Percentiles rank a stretch among this genome's conserved stretches.
Conservation (phyloP, 2,329 filamentous ascomycete species). For the Teratosphaeria zuluensis region DNA sequence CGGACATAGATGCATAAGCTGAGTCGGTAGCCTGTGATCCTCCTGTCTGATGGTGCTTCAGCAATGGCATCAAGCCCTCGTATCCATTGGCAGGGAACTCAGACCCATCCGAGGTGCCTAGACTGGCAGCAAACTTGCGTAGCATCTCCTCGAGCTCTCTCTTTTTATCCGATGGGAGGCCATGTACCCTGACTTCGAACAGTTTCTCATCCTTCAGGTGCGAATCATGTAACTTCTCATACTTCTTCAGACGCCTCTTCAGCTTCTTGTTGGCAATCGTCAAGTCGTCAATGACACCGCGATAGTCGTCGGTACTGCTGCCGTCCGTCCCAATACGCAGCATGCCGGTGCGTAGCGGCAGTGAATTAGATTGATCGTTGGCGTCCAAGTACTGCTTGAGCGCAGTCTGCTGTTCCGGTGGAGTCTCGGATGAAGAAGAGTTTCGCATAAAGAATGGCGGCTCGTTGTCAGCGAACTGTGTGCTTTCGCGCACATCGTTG, state of each 20-base stretch:
- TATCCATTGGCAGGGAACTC: constrained; percentile 17
- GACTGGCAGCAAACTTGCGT: constrained; percentile 57
- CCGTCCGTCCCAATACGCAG: constrained; percentile 34
- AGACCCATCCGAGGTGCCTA: constrained; percentile 43
- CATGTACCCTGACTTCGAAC: constrained; percentile 74
- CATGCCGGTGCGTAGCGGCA: constrained; percentile 26
- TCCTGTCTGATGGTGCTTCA: constrained; percentile 46
- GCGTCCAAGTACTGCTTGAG: constrained; percentile 4
- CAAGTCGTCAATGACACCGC: constrained; percentile 78
- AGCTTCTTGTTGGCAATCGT: constrained; percentile 75
- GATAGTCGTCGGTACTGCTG: constrained; percentile 63
- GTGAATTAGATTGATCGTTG: constrained; percentile 9
- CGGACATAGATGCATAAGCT: constrained; percentile 53
- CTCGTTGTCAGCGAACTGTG: constrained; percentile 34
- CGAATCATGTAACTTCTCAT: constrained; percentile 57
- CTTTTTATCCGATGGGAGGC: constrained; percentile 61
- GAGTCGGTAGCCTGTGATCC: constrained; percentile 52
- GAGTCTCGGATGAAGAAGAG: constrained; percentile 33
- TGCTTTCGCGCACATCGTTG: constrained; percentile 34
- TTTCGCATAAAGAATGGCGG: constrained; percentile 32
- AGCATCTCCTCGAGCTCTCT: constrained; percentile 65
- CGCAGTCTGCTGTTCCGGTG: constrained; percentile 24
- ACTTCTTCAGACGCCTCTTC: constrained; percentile 61
- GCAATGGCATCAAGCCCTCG: constrained; percentile 33
- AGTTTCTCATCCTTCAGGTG: constrained; percentile 65